These are phyloP conservation scores for Kwoniella shivajii DNA, from an alignment of 1,284 basidiomycete species.

Conservation along the genomic window DNA sequence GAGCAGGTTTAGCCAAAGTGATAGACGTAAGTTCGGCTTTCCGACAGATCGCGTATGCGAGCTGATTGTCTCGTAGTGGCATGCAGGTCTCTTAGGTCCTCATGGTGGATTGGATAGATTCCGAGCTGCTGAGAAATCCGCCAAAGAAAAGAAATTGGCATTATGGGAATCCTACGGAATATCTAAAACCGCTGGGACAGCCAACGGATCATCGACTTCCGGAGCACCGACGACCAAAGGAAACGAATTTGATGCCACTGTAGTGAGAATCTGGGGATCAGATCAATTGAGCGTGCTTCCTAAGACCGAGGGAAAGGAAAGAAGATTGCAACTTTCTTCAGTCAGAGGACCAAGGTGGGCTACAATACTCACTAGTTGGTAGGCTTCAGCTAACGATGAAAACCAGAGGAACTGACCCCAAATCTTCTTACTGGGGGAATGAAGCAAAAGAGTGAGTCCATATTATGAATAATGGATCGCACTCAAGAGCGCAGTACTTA, in stretches of 20 bases:
- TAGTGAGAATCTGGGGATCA: conserved; percentile 85
- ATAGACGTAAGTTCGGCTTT: conserved; percentile 62
- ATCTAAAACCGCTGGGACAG: conserved; percentile 33
- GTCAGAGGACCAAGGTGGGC: conserved; percentile 79
- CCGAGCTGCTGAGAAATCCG: conserved; percentile 77
- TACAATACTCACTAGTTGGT: too few relatives aligned
- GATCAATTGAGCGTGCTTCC: conserved; percentile 85
- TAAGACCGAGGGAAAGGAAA: conserved; percentile 72
- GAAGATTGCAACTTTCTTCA: conserved; percentile 84
- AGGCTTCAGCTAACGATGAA: conserved; percentile 6
- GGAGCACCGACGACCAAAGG: conserved; percentile 57
- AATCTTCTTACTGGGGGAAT: conserved; percentile 82
- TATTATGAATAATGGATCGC: background rate
- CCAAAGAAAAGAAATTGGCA: conserved; percentile 77
- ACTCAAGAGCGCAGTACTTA: background rate
- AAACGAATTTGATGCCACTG: conserved; percentile 75
- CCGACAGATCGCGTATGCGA: too few relatives aligned
- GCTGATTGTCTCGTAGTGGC: conserved; percentile 63
- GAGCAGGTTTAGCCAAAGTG: conserved; percentile 82
- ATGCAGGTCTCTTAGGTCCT: conserved; percentile 87
- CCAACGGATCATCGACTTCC: conserved; percentile 21
- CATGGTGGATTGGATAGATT: conserved; percentile 81
- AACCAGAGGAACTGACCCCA: conserved; percentile 75
- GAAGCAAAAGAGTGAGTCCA: conserved; percentile 76
- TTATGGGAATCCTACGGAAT: conserved; percentile 71